Conservation (phyloP, 768 basidiomycete species). For the Pleurotus giganteus region DNA sequence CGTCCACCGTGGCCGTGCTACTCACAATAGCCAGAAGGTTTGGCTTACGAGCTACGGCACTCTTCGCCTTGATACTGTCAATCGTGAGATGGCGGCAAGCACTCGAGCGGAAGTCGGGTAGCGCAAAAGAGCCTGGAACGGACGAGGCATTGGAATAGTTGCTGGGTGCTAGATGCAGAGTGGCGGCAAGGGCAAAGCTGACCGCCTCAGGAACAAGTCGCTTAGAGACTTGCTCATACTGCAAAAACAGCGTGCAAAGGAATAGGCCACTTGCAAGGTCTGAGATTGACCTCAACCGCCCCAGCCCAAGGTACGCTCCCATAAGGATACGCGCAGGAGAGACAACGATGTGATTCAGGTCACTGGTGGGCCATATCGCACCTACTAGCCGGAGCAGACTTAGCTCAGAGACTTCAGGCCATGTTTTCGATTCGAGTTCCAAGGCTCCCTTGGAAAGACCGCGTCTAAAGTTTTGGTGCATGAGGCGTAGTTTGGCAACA, state of each 20-base stretch:
- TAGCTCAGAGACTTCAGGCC: conserved; percentile 85
- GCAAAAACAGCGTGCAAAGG: conserved; percentile 77
- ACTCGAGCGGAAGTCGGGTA: conserved; percentile 64
- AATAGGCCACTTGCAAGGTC: conserved; percentile 89
- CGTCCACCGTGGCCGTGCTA: conserved; percentile 28
- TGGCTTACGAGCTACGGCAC: conserved; percentile 39
- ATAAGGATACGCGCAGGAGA: conserved; percentile 86
- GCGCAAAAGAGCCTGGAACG: conserved; percentile 70
- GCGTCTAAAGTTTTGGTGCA: conserved; percentile 91
- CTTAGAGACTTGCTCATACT: conserved; percentile 85
- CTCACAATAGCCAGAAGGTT: conserved; percentile 38
- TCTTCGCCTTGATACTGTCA: conserved; percentile 36
- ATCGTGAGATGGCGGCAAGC: conserved; percentile 36
- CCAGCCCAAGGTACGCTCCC: conserved; percentile 86
- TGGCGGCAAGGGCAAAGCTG: conserved; percentile 72
- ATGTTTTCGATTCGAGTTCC: conserved; percentile 67
- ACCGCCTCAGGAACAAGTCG: conserved; percentile 86
- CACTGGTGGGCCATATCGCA: conserved; percentile 88
- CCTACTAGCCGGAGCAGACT: conserved; percentile 79
- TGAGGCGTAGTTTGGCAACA: conserved; percentile 76
- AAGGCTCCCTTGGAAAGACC: conserved; percentile 74
- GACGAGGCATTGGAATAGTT: conserved; percentile 39
- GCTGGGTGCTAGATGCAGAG: conserved; percentile 75
- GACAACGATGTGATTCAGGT: conserved; percentile 86
- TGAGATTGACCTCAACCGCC: conserved; percentile 67